Base-by-base conservation (phyloP, 305 asterid species). In the Plantago lanceolata region DNA sequence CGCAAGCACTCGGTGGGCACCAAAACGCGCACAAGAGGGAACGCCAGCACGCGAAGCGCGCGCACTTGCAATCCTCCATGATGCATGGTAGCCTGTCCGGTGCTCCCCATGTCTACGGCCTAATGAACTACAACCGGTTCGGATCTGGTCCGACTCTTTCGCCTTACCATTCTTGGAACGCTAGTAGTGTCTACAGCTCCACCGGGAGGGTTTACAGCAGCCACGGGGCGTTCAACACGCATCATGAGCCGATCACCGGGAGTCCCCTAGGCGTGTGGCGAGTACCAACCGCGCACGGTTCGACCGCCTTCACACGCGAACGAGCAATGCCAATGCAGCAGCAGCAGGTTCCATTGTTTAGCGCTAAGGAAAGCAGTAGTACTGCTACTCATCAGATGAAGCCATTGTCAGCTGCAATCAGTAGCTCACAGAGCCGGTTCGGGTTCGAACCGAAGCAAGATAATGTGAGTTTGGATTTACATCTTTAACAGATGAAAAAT, bases 401-500 rank as follows among this genome's bases (percentile, higher is more conserved):
- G 61, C 71, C 87, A 19, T 66, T 78, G 6, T 28, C 79, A 8
- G 15, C 66, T 17, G 35, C 59, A 7, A 64, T 67, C 19, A 35
- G 63, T 19, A 60, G 67, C 49, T 64, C 86, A 28, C 84, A 81
- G 61, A 66, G 68, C 53, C 53, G 69, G 40, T 73, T 65, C 21
- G 78, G 59, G 15, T 76, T 70, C 28, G 81, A 81, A 49, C 51
- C 87, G 2, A 81, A 76, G 79, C 83, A 83, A 66, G 90, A 83
- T 71, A 83, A 80, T 57, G 87, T 88, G 81, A 88, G 96, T 77
- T 80, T 88, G 80, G 96, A 88, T 78, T 81, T 88, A 59, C 94
- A 77, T 74, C 82, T 85, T 66, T 88, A 74, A 75, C 37, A 50
- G 8, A 49, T 35, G 40, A 18, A 12, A 11, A 14, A 21, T 24